phyloP scores from a whole-genome alignment of 2,329 filamentous ascomycete genomes.

The Fusarium sp. region DNA sequence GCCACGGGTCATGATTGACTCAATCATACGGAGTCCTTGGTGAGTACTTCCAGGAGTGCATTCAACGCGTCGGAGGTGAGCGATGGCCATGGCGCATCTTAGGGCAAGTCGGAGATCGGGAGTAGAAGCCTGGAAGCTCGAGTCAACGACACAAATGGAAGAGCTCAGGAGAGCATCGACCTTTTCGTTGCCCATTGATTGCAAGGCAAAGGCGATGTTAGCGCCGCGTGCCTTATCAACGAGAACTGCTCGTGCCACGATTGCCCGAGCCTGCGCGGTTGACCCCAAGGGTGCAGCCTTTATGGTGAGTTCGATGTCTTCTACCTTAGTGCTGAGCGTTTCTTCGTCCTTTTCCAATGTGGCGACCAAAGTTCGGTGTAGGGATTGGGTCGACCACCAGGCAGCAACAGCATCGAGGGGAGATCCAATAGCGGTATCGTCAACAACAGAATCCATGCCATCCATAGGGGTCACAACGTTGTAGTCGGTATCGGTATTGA shows the following conservation, averaged over 20 bases:
- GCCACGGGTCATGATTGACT: slow-evolving; percentile 57
- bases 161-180: slow-evolving; percentile 37
- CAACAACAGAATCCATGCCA: slow-evolving; percentile 83
- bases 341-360: slow-evolving; percentile 65
- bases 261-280: slow-evolving; percentile 69
- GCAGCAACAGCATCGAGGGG: slow-evolving; percentile 90
- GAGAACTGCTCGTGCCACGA: slow-evolving; percentile 67
- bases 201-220: slow-evolving; percentile 65
- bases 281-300: slow-evolving; percentile 81
- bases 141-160: slow-evolving; percentile 57
- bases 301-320: slow-evolving; percentile 73
- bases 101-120: slow-evolving; percentile 66
- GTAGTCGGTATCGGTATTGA: slow-evolving; percentile 80
- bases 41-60: slow-evolving; percentile 47
- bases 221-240: slow-evolving; percentile 62
- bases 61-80: slow-evolving; percentile 61
- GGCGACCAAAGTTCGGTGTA: slow-evolving; percentile 74
- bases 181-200: slow-evolving; percentile 54
- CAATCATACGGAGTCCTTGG: slow-evolving; percentile 58
- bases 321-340: slow-evolving; percentile 30
- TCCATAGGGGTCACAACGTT: slow-evolving; percentile 70
- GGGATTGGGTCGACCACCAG: slow-evolving; percentile 82
- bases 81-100: slow-evolving; percentile 68
- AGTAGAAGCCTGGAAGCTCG: slow-evolving; percentile 50
- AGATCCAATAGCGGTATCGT: slow-evolving; percentile 84